Evolutionary conservation across 495 filamentous ascomycete species (phyloP), one percentile per base, ranked within the genome.

Genomic region (Neurospora sp.): DNA sequence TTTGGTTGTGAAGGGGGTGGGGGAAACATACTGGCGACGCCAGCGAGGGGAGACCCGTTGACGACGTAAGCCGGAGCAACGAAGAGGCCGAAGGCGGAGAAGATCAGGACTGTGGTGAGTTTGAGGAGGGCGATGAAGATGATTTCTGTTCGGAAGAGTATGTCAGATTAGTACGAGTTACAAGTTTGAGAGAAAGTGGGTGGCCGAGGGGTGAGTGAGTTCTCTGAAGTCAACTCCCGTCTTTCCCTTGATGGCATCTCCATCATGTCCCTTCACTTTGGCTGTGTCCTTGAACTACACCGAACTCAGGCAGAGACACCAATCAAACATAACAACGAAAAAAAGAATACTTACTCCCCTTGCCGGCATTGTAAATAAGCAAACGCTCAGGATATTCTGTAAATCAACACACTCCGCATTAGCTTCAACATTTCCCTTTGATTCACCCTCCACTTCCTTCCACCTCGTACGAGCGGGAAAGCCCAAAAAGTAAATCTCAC

Each of bases 331-430:
- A n/a, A n/a, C n/a, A 60, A 20, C 41, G 27, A 5, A 11, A 27
- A 12, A 72, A 5, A 11, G 20, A 12, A 72, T 16, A 75, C 79
- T 54, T 71, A 79, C 87, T 85, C 20, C 84, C 85, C 9, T 88
- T 91, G 75, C 93, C 92, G 49, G 89, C 90, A 85, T 93, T 88
- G 77, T 92, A 95, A 74, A 95, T 85, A 73, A 92, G 83, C 11
- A 94, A 83, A 16, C 84, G 84, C 76, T 93, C 91, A 0, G 88
- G 88, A 70, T 79, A 84, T 4, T 72, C 82, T 82, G 16, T 6
- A 31, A 66, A 60, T 14, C 2, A 31, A 66, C 6, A 4, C 5
- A 18, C 60, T 4, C 10, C 14, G 3, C 12, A 41, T 73, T 31
- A 73, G 72, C 37, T n/a, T 37, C 54, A 37, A 20, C 49, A 12